Conservation (phyloP, 2,329 filamentous ascomycete species). For the Neophaeococcomyces mojaviensis region DNA sequence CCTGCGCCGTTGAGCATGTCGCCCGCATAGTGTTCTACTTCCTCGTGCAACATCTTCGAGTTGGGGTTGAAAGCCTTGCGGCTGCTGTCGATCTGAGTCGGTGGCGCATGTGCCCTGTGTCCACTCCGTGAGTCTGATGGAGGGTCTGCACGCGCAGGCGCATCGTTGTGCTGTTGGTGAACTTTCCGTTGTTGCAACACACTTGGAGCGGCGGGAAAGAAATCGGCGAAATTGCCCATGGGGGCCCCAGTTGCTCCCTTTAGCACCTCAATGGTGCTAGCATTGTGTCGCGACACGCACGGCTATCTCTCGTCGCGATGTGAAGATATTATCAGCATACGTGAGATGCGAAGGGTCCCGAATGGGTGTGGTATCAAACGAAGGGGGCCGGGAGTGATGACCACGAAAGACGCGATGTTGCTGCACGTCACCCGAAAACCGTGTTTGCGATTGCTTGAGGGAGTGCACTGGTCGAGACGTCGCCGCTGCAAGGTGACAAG, state of each 20-base stretch:
- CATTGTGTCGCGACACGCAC: constrained; percentile 18
- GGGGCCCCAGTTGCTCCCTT: constrained; percentile 63
- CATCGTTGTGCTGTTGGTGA: constrained; percentile 41
- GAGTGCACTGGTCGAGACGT: background rate
- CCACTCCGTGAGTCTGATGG: constrained; percentile 13
- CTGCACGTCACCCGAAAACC: background rate
- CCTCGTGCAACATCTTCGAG: constrained; percentile 21
- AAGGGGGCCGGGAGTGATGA: constrained; percentile 1
- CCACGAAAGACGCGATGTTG: background rate
- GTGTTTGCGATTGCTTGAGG: background rate
- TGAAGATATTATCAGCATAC: no score
- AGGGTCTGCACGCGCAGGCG: constrained; percentile 11
- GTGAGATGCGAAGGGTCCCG: background rate
- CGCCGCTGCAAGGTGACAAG: background rate
- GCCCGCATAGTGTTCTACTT: constrained; percentile 38
- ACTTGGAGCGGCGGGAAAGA: constrained; percentile 72
- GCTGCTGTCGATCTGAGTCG: constrained; percentile 2
- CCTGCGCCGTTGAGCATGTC: constrained; percentile 64
- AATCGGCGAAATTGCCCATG: constrained; percentile 72
- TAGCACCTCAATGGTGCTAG: constrained; percentile 15
- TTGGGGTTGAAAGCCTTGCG: no score
- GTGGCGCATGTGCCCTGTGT: constrained; percentile 5
- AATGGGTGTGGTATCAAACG: background rate
- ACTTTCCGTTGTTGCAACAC: constrained; percentile 44
- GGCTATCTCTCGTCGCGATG: background rate